Evolutionary conservation across 2,329 filamentous ascomycete genomes (phyloP), one percentile per base, ranked within the genome.

Genomic region (Volutella citrinella): DNA sequence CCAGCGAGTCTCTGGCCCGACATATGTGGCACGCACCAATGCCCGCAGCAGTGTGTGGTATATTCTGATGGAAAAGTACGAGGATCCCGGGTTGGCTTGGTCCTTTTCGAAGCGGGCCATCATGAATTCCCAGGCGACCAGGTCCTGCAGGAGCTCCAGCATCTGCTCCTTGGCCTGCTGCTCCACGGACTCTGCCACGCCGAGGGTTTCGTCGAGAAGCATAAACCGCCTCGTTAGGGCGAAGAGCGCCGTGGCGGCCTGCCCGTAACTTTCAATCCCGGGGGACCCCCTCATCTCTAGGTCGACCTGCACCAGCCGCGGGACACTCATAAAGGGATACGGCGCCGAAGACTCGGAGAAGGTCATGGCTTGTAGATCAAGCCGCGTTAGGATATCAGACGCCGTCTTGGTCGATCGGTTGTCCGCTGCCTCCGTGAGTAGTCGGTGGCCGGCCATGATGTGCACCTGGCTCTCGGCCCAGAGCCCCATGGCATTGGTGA

Each of bases 311-410:
- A 45, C 36, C 16, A 32, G 38, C 9, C 25, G 38, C 0, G 48
- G 40, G 3, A 44, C 30, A 1, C 45, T 32, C 12, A 32, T 35
- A 26, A 49, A 56, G 10, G 49, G 47, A 36, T 60, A 61, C 2
- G 59, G 59, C 4, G 55, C 53, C 5, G 40, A 47, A 0, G 48
- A 49, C 19, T 63, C 60, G 3, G 46, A 51, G 25, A 63, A 60
- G 1, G 57, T 52, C 52, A 62, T 55, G 42, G 54, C 55, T 23
- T 59, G 53, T 6, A 64, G 16, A 25, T 63, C 59, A n/a, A 63
- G 30, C 3, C 59, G 46, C 4, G 50, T 49, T 3, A 64, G 18
- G 19, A 52, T 45, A 30, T 53, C 50, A 7, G 50, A 39, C 1
- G 50, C 48, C 12, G 34, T 42, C 7, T 33, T 48, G 0, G 40